phyloP scores from a whole-genome alignment of 2,329 filamentous ascomycete genomes.

The Pseudocercospora eumusae region DNA sequence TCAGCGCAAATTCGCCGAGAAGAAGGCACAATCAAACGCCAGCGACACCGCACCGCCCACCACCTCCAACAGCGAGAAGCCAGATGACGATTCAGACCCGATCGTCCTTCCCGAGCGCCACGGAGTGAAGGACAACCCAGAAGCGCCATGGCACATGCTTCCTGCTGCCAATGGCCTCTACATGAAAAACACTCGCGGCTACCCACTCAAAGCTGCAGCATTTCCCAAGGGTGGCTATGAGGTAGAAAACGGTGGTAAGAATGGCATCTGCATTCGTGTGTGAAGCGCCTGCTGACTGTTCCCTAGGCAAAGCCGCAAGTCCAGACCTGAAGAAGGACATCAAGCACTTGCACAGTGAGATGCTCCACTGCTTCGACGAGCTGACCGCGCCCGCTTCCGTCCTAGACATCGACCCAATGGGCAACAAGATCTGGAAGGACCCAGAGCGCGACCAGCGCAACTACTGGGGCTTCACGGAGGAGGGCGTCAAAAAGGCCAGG shows the following conservation, averaged over 20 bases:
- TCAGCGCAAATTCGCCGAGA: neutral
- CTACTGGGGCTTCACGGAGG: constrained; percentile 36
- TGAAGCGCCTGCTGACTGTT: constrained; percentile 6
- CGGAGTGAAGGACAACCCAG: constrained; percentile 31
- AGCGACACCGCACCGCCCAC: neutral
- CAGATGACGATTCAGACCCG: neutral
- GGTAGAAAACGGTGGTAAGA: constrained; percentile 30
- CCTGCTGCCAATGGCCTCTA: constrained; percentile 38
- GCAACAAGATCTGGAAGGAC: constrained; percentile 39
- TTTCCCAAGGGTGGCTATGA: constrained; percentile 34
- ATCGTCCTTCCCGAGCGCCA: constrained; percentile 30
- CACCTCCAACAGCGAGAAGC: neutral
- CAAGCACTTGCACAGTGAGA: constrained; percentile 29
- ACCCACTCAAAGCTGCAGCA: constrained; percentile 32
- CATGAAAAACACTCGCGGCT: constrained; percentile 35
- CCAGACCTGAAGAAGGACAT: constrained; percentile 30
- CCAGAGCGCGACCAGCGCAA: constrained; percentile 36
- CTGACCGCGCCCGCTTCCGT: constrained; percentile 34
- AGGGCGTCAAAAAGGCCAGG: constrained; percentile 31
- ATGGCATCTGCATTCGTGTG: neutral
- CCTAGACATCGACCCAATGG: constrained; percentile 37
- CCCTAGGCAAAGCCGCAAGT: constrained; percentile 26
- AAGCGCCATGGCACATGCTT: constrained; percentile 36
- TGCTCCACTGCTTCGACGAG: constrained; percentile 34
- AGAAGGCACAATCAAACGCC: neutral